Conservation (phyloP, 495 filamentous ascomycete genomes). For the Neurospora sp. region DNA sequence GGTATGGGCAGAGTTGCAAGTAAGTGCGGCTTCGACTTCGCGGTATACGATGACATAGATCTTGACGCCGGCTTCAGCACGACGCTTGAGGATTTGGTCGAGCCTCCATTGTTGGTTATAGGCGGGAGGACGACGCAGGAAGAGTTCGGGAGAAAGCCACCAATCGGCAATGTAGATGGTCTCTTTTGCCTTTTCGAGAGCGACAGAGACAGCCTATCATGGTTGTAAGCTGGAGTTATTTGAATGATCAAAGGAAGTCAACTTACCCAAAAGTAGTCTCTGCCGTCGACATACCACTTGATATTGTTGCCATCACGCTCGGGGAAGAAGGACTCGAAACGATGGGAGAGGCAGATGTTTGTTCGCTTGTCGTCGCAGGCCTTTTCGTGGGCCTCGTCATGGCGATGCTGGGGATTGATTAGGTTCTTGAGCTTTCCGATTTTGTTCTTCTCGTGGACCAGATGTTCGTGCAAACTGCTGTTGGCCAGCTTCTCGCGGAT, state of each 20-base stretch:
- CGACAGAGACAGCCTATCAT: slow-evolving; percentile 61
- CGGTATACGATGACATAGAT: slow-evolving; percentile 93
- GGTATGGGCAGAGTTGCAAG: slow-evolving; percentile 87
- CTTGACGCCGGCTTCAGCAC: slow-evolving; percentile 85
- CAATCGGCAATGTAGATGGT: slow-evolving; percentile 93
- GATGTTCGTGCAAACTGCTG: slow-evolving; percentile 17
- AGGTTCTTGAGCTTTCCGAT: slow-evolving; percentile 47
- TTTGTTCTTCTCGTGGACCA: slow-evolving; percentile 41
- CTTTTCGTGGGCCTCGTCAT: slow-evolving; percentile 89
- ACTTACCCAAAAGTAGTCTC: slow-evolving; percentile 79
- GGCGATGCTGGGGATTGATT: slow-evolving; percentile 83
- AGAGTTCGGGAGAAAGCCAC: slow-evolving; percentile 94
- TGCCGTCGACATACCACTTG: slow-evolving; percentile 95
- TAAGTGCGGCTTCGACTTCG: slow-evolving; percentile 72
- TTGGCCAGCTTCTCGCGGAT: slow-evolving; percentile 40
- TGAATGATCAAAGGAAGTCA: neutral
- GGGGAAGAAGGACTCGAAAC: slow-evolving; percentile 83
- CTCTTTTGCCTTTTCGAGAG: slow-evolving; percentile 79
- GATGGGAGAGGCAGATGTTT: slow-evolving; percentile 59
- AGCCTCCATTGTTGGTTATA: slow-evolving; percentile 79
- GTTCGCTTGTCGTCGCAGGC: slow-evolving; percentile 69
- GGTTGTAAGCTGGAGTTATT: neutral
- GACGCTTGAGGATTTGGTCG: slow-evolving; percentile 76
- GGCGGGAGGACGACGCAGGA: slow-evolving; percentile 73
- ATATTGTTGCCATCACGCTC: slow-evolving; percentile 73